A percentile compares a stretch with the other conserved stretches of the same genome.
Conservation (phyloP, 345 rosid species). For the Aquilaria yunnanensis region DNA sequence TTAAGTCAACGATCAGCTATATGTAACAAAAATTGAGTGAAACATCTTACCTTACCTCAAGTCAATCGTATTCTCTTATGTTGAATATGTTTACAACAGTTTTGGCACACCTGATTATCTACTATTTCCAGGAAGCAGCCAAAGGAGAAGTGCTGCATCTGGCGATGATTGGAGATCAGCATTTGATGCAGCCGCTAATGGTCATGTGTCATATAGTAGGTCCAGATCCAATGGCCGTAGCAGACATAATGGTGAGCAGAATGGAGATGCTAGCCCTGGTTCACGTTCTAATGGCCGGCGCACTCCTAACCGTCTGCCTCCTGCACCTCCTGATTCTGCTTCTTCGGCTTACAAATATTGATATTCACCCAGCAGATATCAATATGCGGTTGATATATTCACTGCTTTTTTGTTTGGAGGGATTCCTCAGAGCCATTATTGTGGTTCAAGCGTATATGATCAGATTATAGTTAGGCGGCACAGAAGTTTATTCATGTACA, state of each 20-base stretch:
- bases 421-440: constrained; percentile 8
- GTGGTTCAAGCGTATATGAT: too few species aligned
- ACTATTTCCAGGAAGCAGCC: constrained; percentile 38
- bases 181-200: constrained; percentile 60
- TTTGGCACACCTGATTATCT: too few species aligned
- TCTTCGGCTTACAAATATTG: constrained; percentile 20
- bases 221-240: constrained; percentile 56
- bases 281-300: constrained; percentile 56
- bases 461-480: too few species aligned
- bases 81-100: too few species aligned
- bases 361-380: background rate
- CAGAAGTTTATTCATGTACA: too few species aligned
- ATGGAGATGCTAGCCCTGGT: constrained; percentile 57
- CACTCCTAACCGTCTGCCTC: constrained; percentile 64
- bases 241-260: constrained; percentile 46
- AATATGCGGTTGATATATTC: background rate
- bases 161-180: constrained; percentile 95
- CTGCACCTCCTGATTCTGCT: constrained; percentile 55
- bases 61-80: too few species aligned
- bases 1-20: background rate
- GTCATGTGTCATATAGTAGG: constrained; percentile 39
- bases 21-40: too few species aligned
- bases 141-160: constrained; percentile 45
- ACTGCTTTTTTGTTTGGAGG: constrained; percentile 7
- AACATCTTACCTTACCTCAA: too few species aligned